phyloP scores from a whole-genome alignment of 1,284 basidiomycete species.

The Puccinia coronata region DNA sequence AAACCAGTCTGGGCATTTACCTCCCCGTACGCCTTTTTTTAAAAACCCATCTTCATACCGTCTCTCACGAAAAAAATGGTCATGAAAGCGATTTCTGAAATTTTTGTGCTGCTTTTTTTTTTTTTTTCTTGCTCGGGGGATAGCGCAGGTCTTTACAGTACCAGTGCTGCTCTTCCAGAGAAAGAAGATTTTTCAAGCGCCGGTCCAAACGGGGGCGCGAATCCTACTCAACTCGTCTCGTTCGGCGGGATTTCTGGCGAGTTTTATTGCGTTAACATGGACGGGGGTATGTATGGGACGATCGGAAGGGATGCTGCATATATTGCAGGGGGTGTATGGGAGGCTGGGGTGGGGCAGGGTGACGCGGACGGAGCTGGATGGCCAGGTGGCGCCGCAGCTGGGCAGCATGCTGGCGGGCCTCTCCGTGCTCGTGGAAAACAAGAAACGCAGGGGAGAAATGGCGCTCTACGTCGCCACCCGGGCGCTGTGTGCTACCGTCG shows the following conservation, averaged over 20 bases:
- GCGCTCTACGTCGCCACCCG: slow-evolving; percentile 60
- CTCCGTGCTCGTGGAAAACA: slow-evolving; percentile 59
- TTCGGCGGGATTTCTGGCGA: slow-evolving; percentile 59
- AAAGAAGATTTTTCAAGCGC: slow-evolving; percentile 52
- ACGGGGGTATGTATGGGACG: slow-evolving; percentile 52
- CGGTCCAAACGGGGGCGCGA: slow-evolving; percentile 53
- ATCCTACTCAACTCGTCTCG: slow-evolving; percentile 57
- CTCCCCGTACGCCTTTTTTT: slow-evolving; percentile 56
- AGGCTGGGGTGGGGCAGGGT: slow-evolving; percentile 49
- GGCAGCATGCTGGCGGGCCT: slow-evolving; percentile 53
- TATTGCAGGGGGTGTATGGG: slow-evolving; percentile 22
- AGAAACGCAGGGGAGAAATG: slow-evolving; percentile 59
- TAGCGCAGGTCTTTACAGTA: slow-evolving; percentile 55
- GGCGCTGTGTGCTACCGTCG: slow-evolving; percentile 55
- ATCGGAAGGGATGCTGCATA: background rate
- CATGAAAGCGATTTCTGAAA: background rate
- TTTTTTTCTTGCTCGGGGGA: background rate
- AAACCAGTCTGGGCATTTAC: slow-evolving; percentile 59
- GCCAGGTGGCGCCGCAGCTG: slow-evolving; percentile 48
- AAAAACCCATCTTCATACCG: no score
- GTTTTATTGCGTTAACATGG: slow-evolving; percentile 58
- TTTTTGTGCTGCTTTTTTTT: no score
- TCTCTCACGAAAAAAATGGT: background rate
- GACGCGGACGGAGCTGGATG: slow-evolving; percentile 56
- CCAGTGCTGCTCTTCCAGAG: slow-evolving; percentile 59